Percentiles rank a stretch among this genome's conserved stretches.
Conservation (phyloP, 352 stramenopile genomes). For the Thalassiosira exigua region DNA sequence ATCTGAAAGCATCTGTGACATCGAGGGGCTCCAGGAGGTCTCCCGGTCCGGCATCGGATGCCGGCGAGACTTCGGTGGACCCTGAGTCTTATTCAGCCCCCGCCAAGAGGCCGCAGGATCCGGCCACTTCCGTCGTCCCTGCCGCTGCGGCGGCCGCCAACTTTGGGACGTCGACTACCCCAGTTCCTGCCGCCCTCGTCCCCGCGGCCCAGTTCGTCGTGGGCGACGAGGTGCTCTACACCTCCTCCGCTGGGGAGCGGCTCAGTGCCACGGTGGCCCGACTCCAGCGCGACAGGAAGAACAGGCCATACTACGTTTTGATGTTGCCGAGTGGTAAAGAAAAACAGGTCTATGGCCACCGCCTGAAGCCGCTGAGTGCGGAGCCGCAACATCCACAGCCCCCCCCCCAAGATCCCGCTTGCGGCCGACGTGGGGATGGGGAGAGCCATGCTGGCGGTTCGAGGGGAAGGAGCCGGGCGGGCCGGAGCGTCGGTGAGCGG, state of each 20-base stretch:
- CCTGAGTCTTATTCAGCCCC: no score
- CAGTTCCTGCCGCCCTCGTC: slow-evolving; percentile 14
- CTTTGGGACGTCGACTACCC: slow-evolving; percentile 6
- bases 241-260: slow-evolving; percentile 39
- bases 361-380: slow-evolving; percentile 20
- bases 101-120: slow-evolving; percentile 7
- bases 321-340: slow-evolving; percentile 36
- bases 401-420: no score
- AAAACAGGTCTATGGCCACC: slow-evolving; percentile 58
- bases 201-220: slow-evolving; percentile 18
- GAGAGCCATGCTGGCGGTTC: not conserved
- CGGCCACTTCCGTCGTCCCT: not conserved
- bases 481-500: no score
- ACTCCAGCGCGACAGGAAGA: slow-evolving; percentile 46
- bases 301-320: slow-evolving; percentile 52
- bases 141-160: not conserved
- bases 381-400: no score
- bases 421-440: not conserved
- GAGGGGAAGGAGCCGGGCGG: not conserved
- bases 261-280: slow-evolving; percentile 27
- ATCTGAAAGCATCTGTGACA: not conserved
- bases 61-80: not conserved
- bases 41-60: slow-evolving; percentile 1
- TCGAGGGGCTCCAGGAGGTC: not conserved
- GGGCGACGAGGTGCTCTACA: slow-evolving; percentile 44